Conservation (phyloP, 768 basidiomycete species). For the Holtermannia corniformis region DNA sequence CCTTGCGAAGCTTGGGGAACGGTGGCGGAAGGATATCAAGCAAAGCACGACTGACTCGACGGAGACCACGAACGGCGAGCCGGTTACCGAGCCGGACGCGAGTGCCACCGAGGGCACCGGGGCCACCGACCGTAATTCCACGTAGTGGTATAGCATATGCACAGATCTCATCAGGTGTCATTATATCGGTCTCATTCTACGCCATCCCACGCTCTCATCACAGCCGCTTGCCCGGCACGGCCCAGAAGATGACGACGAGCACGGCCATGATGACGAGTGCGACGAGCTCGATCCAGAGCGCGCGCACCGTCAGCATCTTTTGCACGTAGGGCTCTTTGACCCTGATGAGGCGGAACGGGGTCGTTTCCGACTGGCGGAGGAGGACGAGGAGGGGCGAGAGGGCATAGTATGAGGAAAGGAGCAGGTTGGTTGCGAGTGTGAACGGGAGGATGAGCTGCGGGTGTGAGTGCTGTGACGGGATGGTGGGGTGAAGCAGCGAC, state of each 20-base stretch:
- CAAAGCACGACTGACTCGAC: too few species aligned
- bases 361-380: conserved; percentile 87
- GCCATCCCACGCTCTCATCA: conserved; percentile 37
- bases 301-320: conserved; percentile 77
- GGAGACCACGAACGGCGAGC: too few species aligned
- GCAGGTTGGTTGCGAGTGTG: conserved; percentile 74
- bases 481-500: too few species aligned
- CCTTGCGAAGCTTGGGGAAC: too few species aligned
- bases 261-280: conserved; percentile 61
- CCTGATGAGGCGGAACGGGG: conserved; percentile 84
- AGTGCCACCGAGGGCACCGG: too few species aligned
- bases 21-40: too few species aligned
- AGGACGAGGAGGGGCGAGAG: conserved; percentile 93
- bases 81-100: too few species aligned
- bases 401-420: conserved; percentile 93
- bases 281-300: conserved; percentile 65
- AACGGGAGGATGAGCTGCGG: conserved; percentile 93
- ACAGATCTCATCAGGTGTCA: too few species aligned
- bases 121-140: too few species aligned
- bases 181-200: neutral
- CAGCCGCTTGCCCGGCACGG: conserved; percentile 86
- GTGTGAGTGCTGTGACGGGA: too few species aligned
- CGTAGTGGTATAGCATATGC: too few species aligned
- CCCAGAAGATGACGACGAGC: conserved; percentile 87
- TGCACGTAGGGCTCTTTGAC: conserved; percentile 91